Conservation (phyloP, 768 basidiomycete species). For the Pleurotus pulmonarius region DNA sequence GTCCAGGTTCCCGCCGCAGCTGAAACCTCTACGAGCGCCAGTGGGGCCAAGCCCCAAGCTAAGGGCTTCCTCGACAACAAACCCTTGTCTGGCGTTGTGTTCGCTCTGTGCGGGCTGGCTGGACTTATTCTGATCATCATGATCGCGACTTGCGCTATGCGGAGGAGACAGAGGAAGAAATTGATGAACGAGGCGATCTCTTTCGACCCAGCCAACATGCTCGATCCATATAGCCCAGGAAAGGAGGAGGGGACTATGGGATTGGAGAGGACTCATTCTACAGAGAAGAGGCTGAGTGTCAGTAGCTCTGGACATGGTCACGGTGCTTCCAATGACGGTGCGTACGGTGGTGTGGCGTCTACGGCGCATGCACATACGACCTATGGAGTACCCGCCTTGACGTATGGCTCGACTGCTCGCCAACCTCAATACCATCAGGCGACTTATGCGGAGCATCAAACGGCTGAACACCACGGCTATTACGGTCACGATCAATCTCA, state of each 20-base stretch:
- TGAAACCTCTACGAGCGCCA: slow-evolving; percentile 15
- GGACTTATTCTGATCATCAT: slow-evolving; percentile 43
- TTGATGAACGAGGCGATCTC: slow-evolving; percentile 43
- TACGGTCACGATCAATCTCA: slow-evolving; percentile 7
- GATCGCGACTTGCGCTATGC: slow-evolving; percentile 41
- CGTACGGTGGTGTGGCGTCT: slow-evolving; percentile 1
- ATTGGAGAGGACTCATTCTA: background rate
- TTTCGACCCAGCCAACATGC: slow-evolving; percentile 40
- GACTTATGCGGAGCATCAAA: slow-evolving; percentile 4
- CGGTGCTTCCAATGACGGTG: background rate
- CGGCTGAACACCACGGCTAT: slow-evolving; percentile 2
- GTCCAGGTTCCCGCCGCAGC: slow-evolving; percentile 23
- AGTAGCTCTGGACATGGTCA: slow-evolving; percentile 4
- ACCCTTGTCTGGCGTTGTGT: slow-evolving; percentile 54
- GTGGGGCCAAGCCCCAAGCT: slow-evolving; percentile 15
- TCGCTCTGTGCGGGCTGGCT: slow-evolving; percentile 46
- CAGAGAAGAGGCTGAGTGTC: slow-evolving; percentile 5
- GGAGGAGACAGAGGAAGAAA: slow-evolving; percentile 41
- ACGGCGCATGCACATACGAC: background rate
- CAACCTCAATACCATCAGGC: slow-evolving; percentile 5
- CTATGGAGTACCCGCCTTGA: background rate
- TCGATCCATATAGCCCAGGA: slow-evolving; percentile 2
- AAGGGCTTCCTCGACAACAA: slow-evolving; percentile 59
- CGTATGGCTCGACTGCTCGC: slow-evolving; percentile 1
- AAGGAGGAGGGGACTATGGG: slow-evolving; percentile 1